phyloP scores from a whole-genome alignment of 129 eudicot species.

The Centella asiatica region DNA sequence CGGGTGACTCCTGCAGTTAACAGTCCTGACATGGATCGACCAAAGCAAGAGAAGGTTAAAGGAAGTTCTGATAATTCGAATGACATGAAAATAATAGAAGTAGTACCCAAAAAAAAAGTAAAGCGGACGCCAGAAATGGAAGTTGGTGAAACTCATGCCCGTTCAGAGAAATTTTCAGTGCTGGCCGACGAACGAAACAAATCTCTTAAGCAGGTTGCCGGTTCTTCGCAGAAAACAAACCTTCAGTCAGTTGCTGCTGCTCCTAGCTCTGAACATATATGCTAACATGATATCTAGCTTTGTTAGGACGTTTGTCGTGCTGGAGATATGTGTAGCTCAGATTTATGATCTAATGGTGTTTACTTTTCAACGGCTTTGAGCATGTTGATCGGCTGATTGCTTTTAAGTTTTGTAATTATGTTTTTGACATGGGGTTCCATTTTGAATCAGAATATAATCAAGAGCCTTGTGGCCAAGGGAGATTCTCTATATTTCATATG shows the following conservation, averaged over 20 bases:
- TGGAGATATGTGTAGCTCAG: neutral
- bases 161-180: conserved; percentile 32
- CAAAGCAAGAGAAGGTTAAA: conserved; percentile 63
- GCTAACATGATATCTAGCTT: neutral
- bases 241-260: conserved; percentile 21
- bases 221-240: conserved; percentile 19
- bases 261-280: neutral
- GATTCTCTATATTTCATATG: too few species aligned
- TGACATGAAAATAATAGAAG: conserved; percentile 21
- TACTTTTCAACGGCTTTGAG: neutral
- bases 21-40: conserved; percentile 24
- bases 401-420: neutral
- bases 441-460: neutral
- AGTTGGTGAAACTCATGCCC: conserved; percentile 27
- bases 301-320: neutral
- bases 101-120: conserved; percentile 48
- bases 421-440: neutral
- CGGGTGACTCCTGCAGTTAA: conserved; percentile 14
- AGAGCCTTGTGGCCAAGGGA: neutral
- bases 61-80: conserved; percentile 28
- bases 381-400: neutral
- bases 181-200: conserved; percentile 39
- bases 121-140: conserved; percentile 48
- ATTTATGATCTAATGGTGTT: neutral
- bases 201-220: conserved; percentile 31